These are phyloP conservation scores for Kewa caespitosa DNA, from an alignment of 179 eudicot species.

Conservation along the genomic window DNA sequence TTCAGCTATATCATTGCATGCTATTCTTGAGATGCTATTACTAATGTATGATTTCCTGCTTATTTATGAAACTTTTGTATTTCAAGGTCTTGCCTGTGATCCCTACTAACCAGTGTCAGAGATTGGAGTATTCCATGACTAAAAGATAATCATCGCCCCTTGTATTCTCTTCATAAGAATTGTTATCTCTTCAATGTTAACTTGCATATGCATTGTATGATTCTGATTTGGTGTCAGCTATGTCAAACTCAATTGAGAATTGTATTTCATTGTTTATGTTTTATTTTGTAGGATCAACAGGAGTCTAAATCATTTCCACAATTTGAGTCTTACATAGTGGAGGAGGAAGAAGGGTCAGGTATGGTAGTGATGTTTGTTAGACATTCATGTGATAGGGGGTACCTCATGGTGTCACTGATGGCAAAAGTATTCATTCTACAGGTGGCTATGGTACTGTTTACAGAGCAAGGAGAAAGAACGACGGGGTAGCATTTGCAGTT, in stretches of 20 bases:
- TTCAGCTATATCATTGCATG: background rate
- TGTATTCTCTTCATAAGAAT: no score
- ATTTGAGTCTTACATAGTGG: slow-evolving; percentile 64
- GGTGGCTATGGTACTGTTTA: slow-evolving; percentile 99
- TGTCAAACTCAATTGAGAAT: background rate
- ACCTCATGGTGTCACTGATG: slow-evolving; percentile 11
- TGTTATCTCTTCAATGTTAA: background rate
- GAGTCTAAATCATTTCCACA: slow-evolving; percentile 51
- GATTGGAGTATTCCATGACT: no score
- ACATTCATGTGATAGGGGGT: slow-evolving; percentile 8
- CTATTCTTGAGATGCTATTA: background rate
- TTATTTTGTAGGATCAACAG: slow-evolving; percentile 42
- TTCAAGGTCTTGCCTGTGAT: no score
- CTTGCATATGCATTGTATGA: background rate
- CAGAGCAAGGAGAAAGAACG: slow-evolving; percentile 74
- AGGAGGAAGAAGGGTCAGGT: slow-evolving; percentile 99
- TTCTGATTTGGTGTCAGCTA: background rate
- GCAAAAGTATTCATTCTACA: slow-evolving; percentile 27
- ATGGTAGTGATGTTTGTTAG: slow-evolving; percentile 17
- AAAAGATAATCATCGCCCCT: no score
- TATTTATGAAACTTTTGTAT: no score
- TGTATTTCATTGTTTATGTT: slow-evolving; percentile 3
- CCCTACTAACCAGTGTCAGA: no score
- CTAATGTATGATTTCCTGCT: no score
- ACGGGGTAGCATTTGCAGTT: slow-evolving; percentile 77